A percentile compares a stretch with the other conserved stretches of the same genome.
phyloP scores from a whole-genome alignment of 2,329 filamentous ascomycete species.

The Talaromyces sp. region DNA sequence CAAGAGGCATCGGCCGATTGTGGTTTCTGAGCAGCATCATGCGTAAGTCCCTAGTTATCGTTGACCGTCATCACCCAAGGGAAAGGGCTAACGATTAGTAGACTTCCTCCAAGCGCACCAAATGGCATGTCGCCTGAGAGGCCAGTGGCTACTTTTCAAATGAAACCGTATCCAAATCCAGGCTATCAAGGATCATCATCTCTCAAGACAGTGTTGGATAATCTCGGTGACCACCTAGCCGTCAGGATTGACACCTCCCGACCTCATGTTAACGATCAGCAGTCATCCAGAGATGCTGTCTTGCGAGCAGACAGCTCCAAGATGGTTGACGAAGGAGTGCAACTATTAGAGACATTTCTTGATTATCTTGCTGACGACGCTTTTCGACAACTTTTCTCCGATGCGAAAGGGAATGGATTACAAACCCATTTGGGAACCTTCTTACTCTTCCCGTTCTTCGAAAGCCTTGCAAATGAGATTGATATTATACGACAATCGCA shows the following conservation, averaged over 20 bases:
- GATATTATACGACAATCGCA: conserved; percentile 13
- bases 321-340: conserved; percentile 17
- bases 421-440: conserved; percentile 16
- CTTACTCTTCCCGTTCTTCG: conserved; percentile 17
- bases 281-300: conserved; percentile 18
- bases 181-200: conserved; percentile 19
- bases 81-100: background rate
- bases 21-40: conserved; percentile 5
- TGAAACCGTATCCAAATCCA: conserved; percentile 21
- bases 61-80: too few relatives aligned
- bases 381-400: conserved; percentile 14
- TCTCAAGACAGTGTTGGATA: conserved; percentile 17
- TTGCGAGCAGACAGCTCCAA: conserved; percentile 20
- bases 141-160: conserved; percentile 18
- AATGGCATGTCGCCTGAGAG: conserved; percentile 7
- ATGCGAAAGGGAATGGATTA: conserved; percentile 3
- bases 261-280: conserved; percentile 7
- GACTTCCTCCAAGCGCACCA: background rate
- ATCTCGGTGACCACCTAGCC: conserved; percentile 13
- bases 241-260: conserved; percentile 15
- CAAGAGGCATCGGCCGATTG: conserved; percentile 14
- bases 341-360: conserved; percentile 17
- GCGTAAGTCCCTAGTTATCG: background rate
- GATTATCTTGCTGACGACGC: conserved; percentile 14
- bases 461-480: conserved; percentile 15